Base-by-base conservation (phyloP, 2,329 filamentous ascomycete genomes). In the Cordyceps javanica region DNA sequence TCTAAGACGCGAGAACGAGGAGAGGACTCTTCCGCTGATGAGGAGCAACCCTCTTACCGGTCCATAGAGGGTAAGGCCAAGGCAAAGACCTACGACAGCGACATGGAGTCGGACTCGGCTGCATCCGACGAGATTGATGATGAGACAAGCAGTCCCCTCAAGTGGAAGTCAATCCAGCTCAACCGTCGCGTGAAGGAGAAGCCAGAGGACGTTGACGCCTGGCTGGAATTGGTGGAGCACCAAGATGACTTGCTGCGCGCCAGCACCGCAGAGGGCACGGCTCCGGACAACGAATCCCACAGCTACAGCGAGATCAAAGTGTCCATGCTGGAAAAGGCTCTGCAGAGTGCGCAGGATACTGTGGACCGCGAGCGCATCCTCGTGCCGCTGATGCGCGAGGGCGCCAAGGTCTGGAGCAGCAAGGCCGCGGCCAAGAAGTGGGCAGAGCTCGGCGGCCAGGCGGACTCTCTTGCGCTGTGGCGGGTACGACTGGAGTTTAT, bases 291-390 rank as follows among this genome's bases (percentile, higher is more conserved):
- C 3, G 88, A 94, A 66, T 75, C 77, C 52, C 81, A 80, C 60
- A 87, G 87, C 61, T 82, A 90, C 56, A 86, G 90, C 3, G 88
- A 94, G 62, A 84, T 96, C 57, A 93, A 90, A 62, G 74, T 96
- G 2, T 85, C 87, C 2, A 83, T 96, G 60, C 89, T 92, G 60
- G 85, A 93, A 62, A 86, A 90, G 60, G 92, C 92, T 0, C 70
- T 96, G 8, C 73, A 77, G 11, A 81, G 87, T 46, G 76, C 82
- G 6, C 62, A 63, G 3, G 68, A 69, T 1, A 71, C 74, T 1
- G 64, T 73, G 36, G 78, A 80, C 42, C 79, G 82, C 16, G 81
- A 89, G 59, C 73, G 72, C 9, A 76, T 97, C 1, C 69, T 91
- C 7, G 70, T 88, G 10, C 84, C 82, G 4, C 76, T 91, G 58